Evolutionary conservation across 495 filamentous ascomycete species (phyloP), one percentile per base, ranked within the genome.

Genomic region (Podospora pseudoanserina): DNA sequence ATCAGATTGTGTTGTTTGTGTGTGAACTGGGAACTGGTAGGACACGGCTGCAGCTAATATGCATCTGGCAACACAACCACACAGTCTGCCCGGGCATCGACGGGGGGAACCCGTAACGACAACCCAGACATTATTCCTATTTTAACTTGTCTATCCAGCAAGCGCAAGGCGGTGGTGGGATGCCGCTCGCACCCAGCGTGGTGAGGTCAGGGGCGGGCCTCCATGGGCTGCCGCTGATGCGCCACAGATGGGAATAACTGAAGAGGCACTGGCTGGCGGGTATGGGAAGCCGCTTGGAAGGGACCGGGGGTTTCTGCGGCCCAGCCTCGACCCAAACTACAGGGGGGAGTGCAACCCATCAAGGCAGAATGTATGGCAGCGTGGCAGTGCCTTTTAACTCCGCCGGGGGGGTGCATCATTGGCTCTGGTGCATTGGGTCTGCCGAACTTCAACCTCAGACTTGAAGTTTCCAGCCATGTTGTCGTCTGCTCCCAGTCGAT

Each of bases 331-430:
- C 55, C 55, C 7, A 26, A 58, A 58, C 55, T 58, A 20, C 23
- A 58, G 18, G 55, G 9, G 4, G 55, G 55, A 58, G 55, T 18
- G 55, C 55, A 58, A 58, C 55, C 5, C 55, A 58, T 23, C 55
- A 58, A 58, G 55, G 55, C 55, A 23, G 55, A 58, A 20, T 58
- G 2, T 49, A 56, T 18, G 11, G 54, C 54, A 18, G 19, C 19
- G 55, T 58, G 55, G 55, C 55, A 26, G 55, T 58, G 55, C 18
- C 55, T 49, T 11, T 32, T 32, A 56, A 26, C 55, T 58, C 55
- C 55, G 55, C 55, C 55, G n/a, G 23, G 55, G 19, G n/a, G n/a
- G n/a, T 58, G 55, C 55, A 58, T 58, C 13, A 58, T 58, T 58
- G 55, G 55, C 4, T 26, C n/a, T 23, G 15, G 18, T 58, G 15